Evolutionary conservation across 75 land plant species (phyloP).

Genomic region (Ceratopteris richardii): DNA sequence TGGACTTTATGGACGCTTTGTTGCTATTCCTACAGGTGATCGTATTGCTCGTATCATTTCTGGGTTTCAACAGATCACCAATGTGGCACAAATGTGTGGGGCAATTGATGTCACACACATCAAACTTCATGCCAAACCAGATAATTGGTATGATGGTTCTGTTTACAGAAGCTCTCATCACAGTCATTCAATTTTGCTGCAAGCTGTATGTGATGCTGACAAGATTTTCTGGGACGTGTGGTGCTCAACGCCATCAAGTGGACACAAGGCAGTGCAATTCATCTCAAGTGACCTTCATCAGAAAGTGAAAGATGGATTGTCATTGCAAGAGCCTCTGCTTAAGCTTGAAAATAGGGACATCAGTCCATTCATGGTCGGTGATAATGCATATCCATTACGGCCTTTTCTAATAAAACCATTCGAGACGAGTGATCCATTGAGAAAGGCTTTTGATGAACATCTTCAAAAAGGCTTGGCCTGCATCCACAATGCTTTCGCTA

Average conservation of each 20-base stretch:
- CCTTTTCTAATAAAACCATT: slow-evolving; percentile 29
- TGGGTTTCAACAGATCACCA: slow-evolving; percentile 10
- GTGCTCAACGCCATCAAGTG: slow-evolving; percentile 15
- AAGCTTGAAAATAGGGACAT: slow-evolving; percentile 7
- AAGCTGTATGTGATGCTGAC: slow-evolving; percentile 32
- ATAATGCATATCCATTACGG: slow-evolving; percentile 18
- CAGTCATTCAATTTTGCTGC: slow-evolving; percentile 20
- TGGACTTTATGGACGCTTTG: slow-evolving; percentile 31
- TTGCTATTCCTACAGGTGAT: slow-evolving; percentile 28
- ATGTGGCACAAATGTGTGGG: slow-evolving; percentile 20
- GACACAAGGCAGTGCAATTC: slow-evolving; percentile 18
- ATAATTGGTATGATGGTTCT: neutral
- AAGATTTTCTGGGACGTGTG: slow-evolving; percentile 37
- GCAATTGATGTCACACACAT: slow-evolving; percentile 21
- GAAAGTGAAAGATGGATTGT: slow-evolving; percentile 12
- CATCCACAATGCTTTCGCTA: slow-evolving; percentile 20
- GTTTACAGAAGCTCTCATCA: neutral
- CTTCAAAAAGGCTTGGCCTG: slow-evolving; percentile 19
- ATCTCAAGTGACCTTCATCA: slow-evolving; percentile 18
- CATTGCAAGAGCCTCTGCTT: slow-evolving; percentile 13
- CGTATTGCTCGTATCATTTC: slow-evolving; percentile 9
- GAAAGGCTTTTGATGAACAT: slow-evolving; percentile 27
- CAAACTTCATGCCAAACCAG: slow-evolving; percentile 16
- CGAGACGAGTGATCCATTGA: slow-evolving; percentile 10
- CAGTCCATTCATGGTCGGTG: slow-evolving; percentile 22